A percentile compares a stretch with the other conserved stretches of the same genome.
phyloP scores from a whole-genome alignment of 176 grass and related monocot species.

The Elaeis guineensis region DNA sequence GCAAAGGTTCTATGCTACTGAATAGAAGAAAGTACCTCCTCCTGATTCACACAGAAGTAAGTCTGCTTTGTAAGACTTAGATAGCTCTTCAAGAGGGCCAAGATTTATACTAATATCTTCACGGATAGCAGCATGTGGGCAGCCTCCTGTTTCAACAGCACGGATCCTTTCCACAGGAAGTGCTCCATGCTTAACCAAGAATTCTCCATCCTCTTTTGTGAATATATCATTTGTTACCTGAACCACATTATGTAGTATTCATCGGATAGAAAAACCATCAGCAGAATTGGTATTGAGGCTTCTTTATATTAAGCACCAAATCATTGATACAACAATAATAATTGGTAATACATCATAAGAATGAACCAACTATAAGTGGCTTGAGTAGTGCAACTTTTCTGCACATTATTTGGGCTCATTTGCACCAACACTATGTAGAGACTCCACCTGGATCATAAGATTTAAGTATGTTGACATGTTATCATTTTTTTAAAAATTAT shows the following conservation, averaged over 20 bases:
- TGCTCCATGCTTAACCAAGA: slow-evolving; percentile 85
- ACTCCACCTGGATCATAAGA: too few species aligned
- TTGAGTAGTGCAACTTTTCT: too few species aligned
- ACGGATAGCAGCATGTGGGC: slow-evolving; percentile 85
- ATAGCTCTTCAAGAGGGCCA: slow-evolving; percentile 84
- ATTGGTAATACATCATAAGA: too few species aligned
- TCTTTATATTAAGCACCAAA: too few species aligned
- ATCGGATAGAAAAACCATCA: not conserved
- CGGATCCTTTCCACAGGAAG: slow-evolving; percentile 80
- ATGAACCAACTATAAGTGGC: too few species aligned
- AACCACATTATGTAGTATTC: not conserved
- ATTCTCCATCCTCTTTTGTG: slow-evolving; percentile 96
- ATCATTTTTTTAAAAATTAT: too few species aligned
- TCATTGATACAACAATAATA: too few species aligned
- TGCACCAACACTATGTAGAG: too few species aligned
- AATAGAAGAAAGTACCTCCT: slow-evolving; percentile 46
- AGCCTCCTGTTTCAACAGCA: slow-evolving; percentile 87
- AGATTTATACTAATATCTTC: slow-evolving; percentile 99
- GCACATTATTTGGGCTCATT: too few species aligned
- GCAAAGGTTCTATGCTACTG: too few species aligned
- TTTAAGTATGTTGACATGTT: too few species aligned
- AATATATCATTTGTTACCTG: slow-evolving; percentile 99
- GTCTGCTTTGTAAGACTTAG: slow-evolving; percentile 75
- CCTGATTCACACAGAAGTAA: slow-evolving; percentile 98
- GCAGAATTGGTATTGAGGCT: not conserved